Conservation (phyloP, 306 rosid genomes). For the Rosa rugosa region DNA sequence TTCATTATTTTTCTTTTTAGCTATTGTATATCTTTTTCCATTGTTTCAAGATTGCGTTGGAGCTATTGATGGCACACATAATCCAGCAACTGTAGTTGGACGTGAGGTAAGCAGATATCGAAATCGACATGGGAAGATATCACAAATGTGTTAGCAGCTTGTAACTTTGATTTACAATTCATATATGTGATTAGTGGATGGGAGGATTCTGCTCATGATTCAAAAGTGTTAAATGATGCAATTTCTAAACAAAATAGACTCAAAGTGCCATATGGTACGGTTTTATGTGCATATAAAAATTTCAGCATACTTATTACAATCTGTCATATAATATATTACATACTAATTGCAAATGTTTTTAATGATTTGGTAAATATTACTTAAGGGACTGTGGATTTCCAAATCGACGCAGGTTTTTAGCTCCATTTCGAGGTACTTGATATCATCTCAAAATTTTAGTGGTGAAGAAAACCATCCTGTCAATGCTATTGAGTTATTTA, state of each 20-base stretch:
- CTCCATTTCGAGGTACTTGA: background rate
- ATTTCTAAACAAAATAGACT: background rate
- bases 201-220: background rate
- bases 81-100: background rate
- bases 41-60: background rate
- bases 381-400: background rate
- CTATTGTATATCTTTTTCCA: background rate
- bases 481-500: constrained; percentile 2
- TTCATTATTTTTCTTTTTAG: background rate
- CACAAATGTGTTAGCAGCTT: background rate
- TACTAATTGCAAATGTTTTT: background rate
- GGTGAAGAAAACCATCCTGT: background rate
- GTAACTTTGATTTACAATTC: background rate
- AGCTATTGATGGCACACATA: background rate
- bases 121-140: background rate
- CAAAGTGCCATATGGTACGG: background rate
- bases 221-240: background rate
- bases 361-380: background rate
- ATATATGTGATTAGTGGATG: constrained; percentile 5
- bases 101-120: background rate
- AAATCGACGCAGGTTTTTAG: background rate
- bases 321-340: background rate
- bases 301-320: background rate
- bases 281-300: background rate
- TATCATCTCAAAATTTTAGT: background rate